Percentiles rank a stretch among this genome's conserved stretches.
phyloP scores from a whole-genome alignment of 2,329 filamentous ascomycete species.

The Pseudogymnoascus pannorum region DNA sequence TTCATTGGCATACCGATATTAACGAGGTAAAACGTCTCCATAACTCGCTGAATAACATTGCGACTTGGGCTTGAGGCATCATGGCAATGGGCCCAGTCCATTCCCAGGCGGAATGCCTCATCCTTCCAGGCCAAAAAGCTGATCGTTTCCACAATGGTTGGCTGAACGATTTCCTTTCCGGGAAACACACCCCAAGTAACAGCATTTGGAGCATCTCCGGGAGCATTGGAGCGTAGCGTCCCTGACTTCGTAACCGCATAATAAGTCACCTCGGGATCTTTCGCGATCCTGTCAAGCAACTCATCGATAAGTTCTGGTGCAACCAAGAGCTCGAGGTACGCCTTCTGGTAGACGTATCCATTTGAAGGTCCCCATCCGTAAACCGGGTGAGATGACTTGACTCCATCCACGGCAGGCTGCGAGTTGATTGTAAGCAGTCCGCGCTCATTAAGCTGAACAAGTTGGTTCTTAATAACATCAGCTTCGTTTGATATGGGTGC shows the following conservation, averaged over 20 bases:
- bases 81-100: slow-evolving; percentile 92
- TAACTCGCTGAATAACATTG: slow-evolving; percentile 70
- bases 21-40: slow-evolving; percentile 87
- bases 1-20: slow-evolving; percentile 69
- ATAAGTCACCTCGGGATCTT: slow-evolving; percentile 78
- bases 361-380: slow-evolving; percentile 93
- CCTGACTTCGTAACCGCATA: slow-evolving; percentile 86
- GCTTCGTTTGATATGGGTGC: slow-evolving; percentile 77
- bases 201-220: slow-evolving; percentile 85
- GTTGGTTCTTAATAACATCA: slow-evolving; percentile 64
- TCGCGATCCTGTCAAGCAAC: slow-evolving; percentile 69
- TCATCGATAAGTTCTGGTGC: slow-evolving; percentile 71
- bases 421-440: slow-evolving; percentile 96
- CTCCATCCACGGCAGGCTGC: slow-evolving; percentile 87
- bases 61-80: slow-evolving; percentile 69
- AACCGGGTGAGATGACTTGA: slow-evolving; percentile 76
- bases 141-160: slow-evolving; percentile 97
- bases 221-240: slow-evolving; percentile 75
- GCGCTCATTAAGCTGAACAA: slow-evolving; percentile 75
- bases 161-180: slow-evolving; percentile 98
- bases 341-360: slow-evolving; percentile 97
- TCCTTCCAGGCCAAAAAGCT: slow-evolving; percentile 99
- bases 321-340: slow-evolving; percentile 87
- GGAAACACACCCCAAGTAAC: slow-evolving; percentile 99
- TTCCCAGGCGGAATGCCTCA: slow-evolving; percentile 86